Conservation (phyloP, 2,329 filamentous ascomycete genomes). For the Exophiala spinifera region DNA sequence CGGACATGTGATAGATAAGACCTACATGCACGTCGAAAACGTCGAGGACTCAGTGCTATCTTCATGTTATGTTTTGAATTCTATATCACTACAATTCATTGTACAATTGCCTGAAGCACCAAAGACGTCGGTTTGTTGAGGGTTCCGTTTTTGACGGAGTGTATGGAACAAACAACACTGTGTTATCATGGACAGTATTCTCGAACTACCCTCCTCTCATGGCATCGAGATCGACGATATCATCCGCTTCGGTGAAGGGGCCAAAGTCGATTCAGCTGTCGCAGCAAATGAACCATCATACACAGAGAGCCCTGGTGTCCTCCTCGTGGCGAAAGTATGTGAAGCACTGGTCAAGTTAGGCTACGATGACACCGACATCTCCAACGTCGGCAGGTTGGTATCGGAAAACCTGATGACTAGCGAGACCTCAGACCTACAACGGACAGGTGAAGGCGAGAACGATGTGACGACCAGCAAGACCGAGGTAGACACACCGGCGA, state of each 20-base stretch:
- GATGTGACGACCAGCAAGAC: not conserved
- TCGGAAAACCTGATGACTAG: conserved; percentile 17
- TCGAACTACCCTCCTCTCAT: not conserved
- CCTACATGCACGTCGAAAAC: too few species aligned
- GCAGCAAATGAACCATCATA: not conserved
- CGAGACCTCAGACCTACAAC: not conserved
- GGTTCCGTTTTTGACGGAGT: too few species aligned
- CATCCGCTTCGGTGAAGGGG: not conserved
- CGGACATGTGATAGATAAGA: too few species aligned
- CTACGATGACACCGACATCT: conserved; percentile 12
- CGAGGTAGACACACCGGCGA: not conserved
- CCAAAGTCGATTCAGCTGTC: not conserved
- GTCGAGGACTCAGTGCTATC: too few species aligned
- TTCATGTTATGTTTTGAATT: too few species aligned
- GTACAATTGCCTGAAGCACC: too few species aligned
- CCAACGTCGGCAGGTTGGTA: conserved; percentile 15
- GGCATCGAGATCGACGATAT: conserved; percentile 7
- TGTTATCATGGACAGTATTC: not conserved
- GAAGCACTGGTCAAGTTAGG: conserved; percentile 14
- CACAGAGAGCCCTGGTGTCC: conserved; percentile 2
- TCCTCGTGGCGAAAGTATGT: conserved; percentile 22
- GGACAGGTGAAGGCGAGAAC: not conserved
- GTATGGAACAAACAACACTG: too few species aligned
- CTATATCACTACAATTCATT: too few species aligned
- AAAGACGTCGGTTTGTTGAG: too few species aligned